These are phyloP conservation scores for Eucalyptus tenuipes DNA, from an alignment of 345 rosid species.

Conservation along the genomic window DNA sequence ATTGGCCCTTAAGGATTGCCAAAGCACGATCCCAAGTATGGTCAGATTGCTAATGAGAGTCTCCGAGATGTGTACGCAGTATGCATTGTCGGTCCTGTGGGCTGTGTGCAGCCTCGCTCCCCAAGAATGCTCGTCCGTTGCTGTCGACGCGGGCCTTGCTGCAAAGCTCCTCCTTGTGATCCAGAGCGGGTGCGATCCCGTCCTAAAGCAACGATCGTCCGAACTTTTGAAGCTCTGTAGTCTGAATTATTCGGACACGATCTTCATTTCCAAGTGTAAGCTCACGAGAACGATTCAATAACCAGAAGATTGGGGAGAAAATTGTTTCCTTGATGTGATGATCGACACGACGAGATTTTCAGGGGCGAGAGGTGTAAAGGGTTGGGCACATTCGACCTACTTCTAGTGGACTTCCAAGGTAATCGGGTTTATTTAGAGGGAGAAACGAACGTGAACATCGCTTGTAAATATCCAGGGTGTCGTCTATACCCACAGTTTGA, in stretches of 20 bases:
- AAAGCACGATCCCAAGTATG: not conserved
- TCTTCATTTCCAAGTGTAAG: conserved; percentile 10
- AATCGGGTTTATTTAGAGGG: not conserved
- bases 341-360: not conserved
- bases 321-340: not conserved
- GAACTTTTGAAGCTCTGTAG: conserved; percentile 10
- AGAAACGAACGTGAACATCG: not conserved
- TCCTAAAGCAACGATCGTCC: not conserved
- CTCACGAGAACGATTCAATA: conserved; percentile 8
- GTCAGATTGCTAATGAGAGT: conserved; percentile 7
- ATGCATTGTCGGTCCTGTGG: conserved; percentile 4
- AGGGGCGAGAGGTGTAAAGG: not conserved
- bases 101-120: conserved; percentile 3
- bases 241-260: not conserved
- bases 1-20: conserved; percentile 3
- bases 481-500: not conserved
- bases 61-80: conserved; percentile 4
- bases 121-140: not conserved
- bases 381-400: not conserved
- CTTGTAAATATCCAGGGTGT: not conserved
- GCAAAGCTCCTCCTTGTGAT: conserved; percentile 7
- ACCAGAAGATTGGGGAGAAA: not conserved
- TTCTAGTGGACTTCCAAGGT: not conserved
- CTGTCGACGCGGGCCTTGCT: conserved; percentile 1
- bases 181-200: conserved; percentile 2